Evolutionary conservation across 2,329 filamentous ascomycete species (phyloP), one percentile per base, ranked within the genome.

Genomic region (Graphium sp.): DNA sequence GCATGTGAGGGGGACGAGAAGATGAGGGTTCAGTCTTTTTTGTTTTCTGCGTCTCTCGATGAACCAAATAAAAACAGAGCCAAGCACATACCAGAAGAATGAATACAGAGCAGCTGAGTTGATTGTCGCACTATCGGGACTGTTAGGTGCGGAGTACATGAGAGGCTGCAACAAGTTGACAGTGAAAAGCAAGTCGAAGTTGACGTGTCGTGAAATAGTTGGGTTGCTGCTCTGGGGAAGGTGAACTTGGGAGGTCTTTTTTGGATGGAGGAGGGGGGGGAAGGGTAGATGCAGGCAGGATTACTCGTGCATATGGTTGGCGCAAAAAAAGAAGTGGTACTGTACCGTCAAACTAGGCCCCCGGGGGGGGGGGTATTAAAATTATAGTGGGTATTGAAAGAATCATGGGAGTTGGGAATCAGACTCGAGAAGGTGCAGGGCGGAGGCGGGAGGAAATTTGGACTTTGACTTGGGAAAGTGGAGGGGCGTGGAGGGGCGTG

Each of bases 61-160:
- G n/a, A n/a, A n/a, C n/a, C n/a, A n/a, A n/a, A n/a, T n/a, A n/a
- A n/a, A n/a, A n/a, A 41, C 41, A 28, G 36, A 31, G 21, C 24
- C 21, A 23, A 18, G 15, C 22, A 63, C 59, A 53, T 74, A 87
- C 79, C 72, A 61, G 74, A 60, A 50, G 74, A 75, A 59, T 78
- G 74, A 75, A 59, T 78, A 83, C 60, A 92, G 66, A 39, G 78
- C 80, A 47, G 81, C 81, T 51, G 83, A 83, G 64, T 91, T 82
- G 64, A 92, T 89, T 49, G 83, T 91, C 50, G 78, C 80, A 62
- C 77, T 77, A 52, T 81, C 77, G 67, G 79, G 77, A 56, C 72
- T 71, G 62, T 75, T 76, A 53, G 74, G 49, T 34, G 42, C 45
- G 36, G 48, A 46, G 46, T 53, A 52, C 51, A 53, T 54, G 45